phyloP scores from a whole-genome alignment of 176 grass and related monocot species.

The Olyra latifolia region DNA sequence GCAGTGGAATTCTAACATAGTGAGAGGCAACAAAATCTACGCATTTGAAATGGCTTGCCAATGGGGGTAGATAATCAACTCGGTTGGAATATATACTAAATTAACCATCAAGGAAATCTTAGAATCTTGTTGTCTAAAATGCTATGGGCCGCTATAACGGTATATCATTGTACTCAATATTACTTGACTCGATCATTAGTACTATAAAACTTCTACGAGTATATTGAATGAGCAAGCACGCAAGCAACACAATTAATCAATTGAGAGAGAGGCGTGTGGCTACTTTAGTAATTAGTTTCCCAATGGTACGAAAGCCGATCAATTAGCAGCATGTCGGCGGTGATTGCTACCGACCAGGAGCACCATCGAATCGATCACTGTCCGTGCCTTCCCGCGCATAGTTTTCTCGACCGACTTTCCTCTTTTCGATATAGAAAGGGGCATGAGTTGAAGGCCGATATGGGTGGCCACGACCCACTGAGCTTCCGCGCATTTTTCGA shows the following conservation, averaged over 20 bases:
- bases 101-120: neutral
- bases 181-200: too few relatives aligned
- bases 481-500: constrained; percentile 16
- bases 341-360: neutral
- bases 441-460: neutral
- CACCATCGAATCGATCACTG: neutral
- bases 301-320: neutral
- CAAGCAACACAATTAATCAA: neutral
- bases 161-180: too few relatives aligned
- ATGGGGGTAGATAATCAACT: too few relatives aligned
- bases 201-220: too few relatives aligned
- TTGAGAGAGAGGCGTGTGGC: neutral
- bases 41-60: too few relatives aligned
- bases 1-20: too few relatives aligned
- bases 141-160: too few relatives aligned
- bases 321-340: constrained; percentile 15
- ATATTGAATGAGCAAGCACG: too few relatives aligned
- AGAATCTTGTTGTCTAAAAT: neutral
- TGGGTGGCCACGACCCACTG: neutral
- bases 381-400: neutral
- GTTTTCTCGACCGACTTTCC: constrained; percentile 28
- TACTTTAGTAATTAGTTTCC: neutral
- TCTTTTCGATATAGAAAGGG: neutral
- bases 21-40: too few relatives aligned
- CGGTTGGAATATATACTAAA: neutral